Evolutionary conservation across 2,329 filamentous ascomycete genomes (phyloP), one percentile per base, ranked within the genome.

Genomic region (Aspergillus quadrilineatus): DNA sequence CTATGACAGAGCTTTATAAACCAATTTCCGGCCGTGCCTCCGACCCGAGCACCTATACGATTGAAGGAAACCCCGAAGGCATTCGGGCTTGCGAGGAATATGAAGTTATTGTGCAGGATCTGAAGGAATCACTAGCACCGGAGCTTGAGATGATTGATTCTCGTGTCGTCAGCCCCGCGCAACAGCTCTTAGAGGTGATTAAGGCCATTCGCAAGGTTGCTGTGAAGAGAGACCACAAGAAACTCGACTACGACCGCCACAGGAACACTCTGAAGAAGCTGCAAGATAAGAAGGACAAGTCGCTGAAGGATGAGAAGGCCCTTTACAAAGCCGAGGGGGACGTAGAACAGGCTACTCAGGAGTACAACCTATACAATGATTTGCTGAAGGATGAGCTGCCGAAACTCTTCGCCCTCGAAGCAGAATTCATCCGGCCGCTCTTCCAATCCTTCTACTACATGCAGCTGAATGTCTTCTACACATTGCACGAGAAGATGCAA

Each of bases 401-500:
- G 29, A 91, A 92, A 74, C 84, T 99, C 9, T 99, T 99, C 75
- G 75, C 79, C 6, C 85, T 99, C 15, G 94, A 99, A 75, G 85
- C 88, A 62, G 89, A 97, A 74, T 97, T 99, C 73, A 99, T 99
- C 74, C 88, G 90, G 65, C 94, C 94, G 2, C 85, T 99, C 6
- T 99, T 99, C 82, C 94, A 97, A 74, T 96, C 90, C 8, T 99
- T 99, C 79, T 99, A 99, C 78, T 99, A 97, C 80, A 99, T 99
- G 94, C 94, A 99, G 76, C 85, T 99, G 63, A 99, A 99, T 75
- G 90, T 99, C 63, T 99, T 97, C 75, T 99, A 99, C 77, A 99
- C 94, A 1, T 82, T 99, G 53, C 94, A 99, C 73, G 93, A 97
- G 76, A 91, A 88, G 77, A 99, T 99, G 94, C 94, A 99, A 78